Evolutionary conservation across 352 stramenopile genomes (phyloP), one percentile per base, ranked within the genome.

Genomic region (Globisporangium cylindrosporum): DNA sequence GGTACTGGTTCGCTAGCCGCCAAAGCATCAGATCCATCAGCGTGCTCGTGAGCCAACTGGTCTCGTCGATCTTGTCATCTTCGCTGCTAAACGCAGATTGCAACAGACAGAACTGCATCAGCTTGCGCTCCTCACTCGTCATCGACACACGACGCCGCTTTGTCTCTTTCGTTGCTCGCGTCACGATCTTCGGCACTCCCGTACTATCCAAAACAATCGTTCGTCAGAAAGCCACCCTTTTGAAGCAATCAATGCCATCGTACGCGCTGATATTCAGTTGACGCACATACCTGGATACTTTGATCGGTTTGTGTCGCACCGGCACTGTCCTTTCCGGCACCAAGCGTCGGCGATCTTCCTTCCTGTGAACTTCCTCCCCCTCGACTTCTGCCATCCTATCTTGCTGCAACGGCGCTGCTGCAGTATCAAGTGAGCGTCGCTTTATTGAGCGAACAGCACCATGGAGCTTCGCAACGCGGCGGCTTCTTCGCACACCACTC

Each of bases 21-120:
- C 84, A 92, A 24, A 96, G 78, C 71, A 94, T 81, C 53, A 96
- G 66, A 67, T 96, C 87, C 67, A 97, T 96, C 34, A 97, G 67
- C 36, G 86, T 88, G 41, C 84, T 79, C 43, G 80, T 94, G 66
- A 97, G 78, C 90, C 90, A 97, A 62, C 77, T 93, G 32, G 84
- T 82, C 24, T 93, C 89, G 71, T 86, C 79, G 32, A 97, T 75
- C 34, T 65, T 69, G 41, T 95, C 83, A 54, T 93, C 85, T 43
- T 72, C 20, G 72, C 68, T 20, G 72, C 72, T 72, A 20, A 90
- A 82, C 18, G 82, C 85, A 3, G 77, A 75, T 57, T 88, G 82
- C 65, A 93, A 59, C 53, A 93, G 15, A 14, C 62, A 53, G 10
- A 72, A 56, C 12, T 67, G 69, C 65, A 74, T 36, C 4, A 41